Evolutionary conservation across 352 stramenopile species (phyloP), one percentile per base, ranked within the genome.

Genomic region (Globisporangium cederbergense): DNA sequence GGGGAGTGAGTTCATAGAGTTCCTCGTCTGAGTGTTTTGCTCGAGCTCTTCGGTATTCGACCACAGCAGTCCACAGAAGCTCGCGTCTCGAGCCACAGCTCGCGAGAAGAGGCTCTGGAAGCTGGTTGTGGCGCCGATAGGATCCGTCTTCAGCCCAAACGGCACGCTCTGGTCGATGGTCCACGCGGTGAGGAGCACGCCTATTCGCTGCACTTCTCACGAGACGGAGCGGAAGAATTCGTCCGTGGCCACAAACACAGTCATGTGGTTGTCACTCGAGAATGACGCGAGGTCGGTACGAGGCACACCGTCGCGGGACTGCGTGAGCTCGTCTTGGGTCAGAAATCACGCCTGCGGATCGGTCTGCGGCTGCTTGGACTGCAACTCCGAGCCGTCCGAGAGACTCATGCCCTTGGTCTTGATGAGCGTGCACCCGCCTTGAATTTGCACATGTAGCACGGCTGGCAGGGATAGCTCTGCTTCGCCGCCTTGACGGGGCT

Each of bases 151-250:
- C 2, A 79, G 82, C 18, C 77, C 70, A 16, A 91, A 81, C 7
- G 72, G 68, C 1, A 91, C 67, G 55, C 88, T 76, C 32, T 38
- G 32, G 58, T 76, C 82, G 11, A 85, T 78, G 22, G 71, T 82
- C 79, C 82, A 91, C 40, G 73, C 82, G 0, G 77, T 75, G 36
- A 89, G 62, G 18, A 77, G 84, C 38, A 89, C 66, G n/a, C 65
- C 66, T 4, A 75, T 77, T 14, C 65, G 58, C 49, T 66, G 20
- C 36, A 89, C 66, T 43, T 90, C 78, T 20, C 74, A 52, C 42
- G 77, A 82, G 25, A 89, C 62, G 16, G 77, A 71, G 16, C 60
- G 55, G 42, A 90, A 93, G 57, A 80, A 88, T 11, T 74, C 65
- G 38, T 75, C 81, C 0, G 75, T 79, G 16, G 68, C 76, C 0